Evolutionary conservation across 495 filamentous ascomycete species (phyloP), one percentile per base, ranked within the genome.

Genomic region (Talaromyces wortmannii): DNA sequence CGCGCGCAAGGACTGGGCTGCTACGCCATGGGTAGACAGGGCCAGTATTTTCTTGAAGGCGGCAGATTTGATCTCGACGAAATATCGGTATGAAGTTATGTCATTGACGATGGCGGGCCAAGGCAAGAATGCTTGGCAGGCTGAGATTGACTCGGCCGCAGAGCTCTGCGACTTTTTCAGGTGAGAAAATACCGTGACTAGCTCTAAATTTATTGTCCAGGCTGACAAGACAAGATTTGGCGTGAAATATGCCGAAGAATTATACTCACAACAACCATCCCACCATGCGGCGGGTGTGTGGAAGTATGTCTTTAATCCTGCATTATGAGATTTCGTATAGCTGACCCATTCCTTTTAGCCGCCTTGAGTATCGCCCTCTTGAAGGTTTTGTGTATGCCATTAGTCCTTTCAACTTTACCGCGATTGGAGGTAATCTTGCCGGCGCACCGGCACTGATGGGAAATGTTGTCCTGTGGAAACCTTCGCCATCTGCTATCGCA

Each of bases 101-200:
- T 91, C 94, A 2, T 86, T 90, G 1, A 97, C 92, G 0, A 96
- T 97, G 81, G 76, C 96, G 7, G 92, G 92, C 31, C 92, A 97
- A 68, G 92, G 92, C 48, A 97, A 97, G 78, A 97, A 96, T 65
- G 87, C 89, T 16, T 97, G 91, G 91, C 92, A 97, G 67, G 92
- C 89, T 45, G 92, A 97, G 77, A 96, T 97, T 59, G 92, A 97
- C 71, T 83, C 92, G 23, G 92, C 92, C 4, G 92, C 92, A 2
- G 92, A 97, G 77, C 72, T 95, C 44, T 84, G 81, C 59, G 92
- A 97, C 68, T 97, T 97, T 74, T 78, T 97, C 61, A 80, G 88
- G 56, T 75, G 42, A 29, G 33, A 3, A 45, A 31, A 18, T 47
- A 36, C 29, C 11, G 15, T 44, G 10, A 23, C 1, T 23, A 23